Percentiles rank a stretch among this genome's conserved stretches.
Conservation (phyloP, 306 rosid genomes). For the Dalbergia oliveri region DNA sequence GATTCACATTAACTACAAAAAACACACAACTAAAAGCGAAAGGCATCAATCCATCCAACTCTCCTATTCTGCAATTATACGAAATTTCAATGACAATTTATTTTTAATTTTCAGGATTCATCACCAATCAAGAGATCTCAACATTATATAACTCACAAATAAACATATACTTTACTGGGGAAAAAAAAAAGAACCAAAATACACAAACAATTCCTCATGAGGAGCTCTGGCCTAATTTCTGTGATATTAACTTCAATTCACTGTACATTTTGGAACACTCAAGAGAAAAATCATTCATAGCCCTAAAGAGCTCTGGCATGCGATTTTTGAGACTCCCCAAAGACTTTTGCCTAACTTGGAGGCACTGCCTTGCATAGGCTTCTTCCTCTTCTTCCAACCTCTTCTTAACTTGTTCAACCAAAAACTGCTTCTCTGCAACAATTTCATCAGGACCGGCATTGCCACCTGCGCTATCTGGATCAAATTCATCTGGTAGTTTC, state of each 20-base stretch:
- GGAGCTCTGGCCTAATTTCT: slow-evolving; percentile 54
- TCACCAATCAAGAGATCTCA: slow-evolving; percentile 46
- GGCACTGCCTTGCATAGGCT: slow-evolving; percentile 60
- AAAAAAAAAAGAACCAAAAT: slow-evolving; percentile 24
- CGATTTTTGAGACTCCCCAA: slow-evolving; percentile 65
- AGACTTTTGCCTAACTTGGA: slow-evolving; percentile 88
- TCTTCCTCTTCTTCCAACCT: slow-evolving; percentile 79
- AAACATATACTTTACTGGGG: neutral
- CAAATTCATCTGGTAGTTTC: slow-evolving; percentile 59
- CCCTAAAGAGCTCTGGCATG: slow-evolving; percentile 89
- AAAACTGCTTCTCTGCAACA: slow-evolving; percentile 66
- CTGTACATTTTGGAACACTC: slow-evolving; percentile 76
- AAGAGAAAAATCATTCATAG: slow-evolving; percentile 64
- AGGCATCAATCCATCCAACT: slow-evolving; percentile 28
- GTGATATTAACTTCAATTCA: slow-evolving; percentile 57
- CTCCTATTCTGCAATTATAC: slow-evolving; percentile 9
- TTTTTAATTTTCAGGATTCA: slow-evolving; percentile 47
- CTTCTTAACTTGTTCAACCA: slow-evolving; percentile 66
- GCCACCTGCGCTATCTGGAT: slow-evolving; percentile 56
- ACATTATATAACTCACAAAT: slow-evolving; percentile 31
- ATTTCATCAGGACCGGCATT: slow-evolving; percentile 47
- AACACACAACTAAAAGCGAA: neutral
- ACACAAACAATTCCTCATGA: slow-evolving; percentile 43
- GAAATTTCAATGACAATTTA: slow-evolving; percentile 24
- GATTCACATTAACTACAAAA: slow-evolving; percentile 15